phyloP scores from a whole-genome alignment of 2,329 filamentous ascomycete species.

The Parasarocladium wereldwijsianum region DNA sequence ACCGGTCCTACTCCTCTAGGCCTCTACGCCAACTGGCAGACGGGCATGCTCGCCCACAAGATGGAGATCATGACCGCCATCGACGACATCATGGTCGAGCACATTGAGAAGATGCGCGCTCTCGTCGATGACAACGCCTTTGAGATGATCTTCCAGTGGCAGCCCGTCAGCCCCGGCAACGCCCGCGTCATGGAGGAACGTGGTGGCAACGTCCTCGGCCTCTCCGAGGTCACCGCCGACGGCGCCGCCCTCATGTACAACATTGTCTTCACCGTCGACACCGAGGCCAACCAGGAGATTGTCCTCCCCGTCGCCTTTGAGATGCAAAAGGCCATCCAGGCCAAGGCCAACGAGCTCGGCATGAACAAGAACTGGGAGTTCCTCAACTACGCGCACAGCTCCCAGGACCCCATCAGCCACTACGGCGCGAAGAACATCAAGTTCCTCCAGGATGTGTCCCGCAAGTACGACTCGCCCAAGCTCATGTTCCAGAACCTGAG shows the following conservation, averaged over 20 bases:
- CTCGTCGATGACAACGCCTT: conserved; percentile 7
- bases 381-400: conserved; percentile 25
- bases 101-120: conserved; percentile 12
- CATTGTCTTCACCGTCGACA: conserved; percentile 21
- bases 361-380: conserved; percentile 21
- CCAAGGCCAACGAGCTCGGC: conserved; percentile 13
- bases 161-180: conserved; percentile 16
- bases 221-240: conserved; percentile 12
- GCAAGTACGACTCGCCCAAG: conserved; percentile 16
- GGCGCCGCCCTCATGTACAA: conserved; percentile 20
- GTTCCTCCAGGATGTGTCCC: conserved; percentile 13
- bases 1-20: conserved; percentile 17
- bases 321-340: conserved; percentile 12
- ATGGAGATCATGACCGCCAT: conserved; percentile 16
- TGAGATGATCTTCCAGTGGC: conserved; percentile 10
- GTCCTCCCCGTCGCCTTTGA: conserved; percentile 16
- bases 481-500: conserved; percentile 16
- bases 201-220: conserved; percentile 17
- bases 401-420: conserved; percentile 20
- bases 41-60: conserved; percentile 14
- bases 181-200: conserved; percentile 9
- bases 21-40: conserved; percentile 18
- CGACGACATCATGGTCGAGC: conserved; percentile 14
- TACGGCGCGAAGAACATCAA: conserved; percentile 23
- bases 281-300: conserved; percentile 17